These are phyloP conservation scores for Chalciporus sphaerocephalus DNA, from an alignment of 768 basidiomycete genomes.

Conservation along the genomic window DNA sequence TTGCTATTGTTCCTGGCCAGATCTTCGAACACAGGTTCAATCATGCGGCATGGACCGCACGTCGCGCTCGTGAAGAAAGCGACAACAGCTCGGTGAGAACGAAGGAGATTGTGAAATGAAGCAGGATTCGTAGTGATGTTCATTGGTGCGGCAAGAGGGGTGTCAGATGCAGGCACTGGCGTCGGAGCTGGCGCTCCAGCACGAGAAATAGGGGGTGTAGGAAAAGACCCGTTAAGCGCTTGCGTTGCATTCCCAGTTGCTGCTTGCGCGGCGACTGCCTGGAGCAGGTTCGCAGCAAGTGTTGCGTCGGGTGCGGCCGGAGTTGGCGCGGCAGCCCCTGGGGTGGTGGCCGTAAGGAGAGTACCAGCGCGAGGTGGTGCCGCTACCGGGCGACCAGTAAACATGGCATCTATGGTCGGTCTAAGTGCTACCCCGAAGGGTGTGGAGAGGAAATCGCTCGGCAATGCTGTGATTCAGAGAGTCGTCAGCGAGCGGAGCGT, in stretches of 20 bases:
- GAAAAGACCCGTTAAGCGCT: background rate
- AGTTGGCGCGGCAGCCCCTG: conserved; percentile 21
- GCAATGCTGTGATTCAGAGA: conserved; percentile 48
- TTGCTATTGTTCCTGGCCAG: conserved; percentile 62
- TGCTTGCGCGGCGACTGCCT: conserved; percentile 54
- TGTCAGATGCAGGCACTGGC: conserved; percentile 26
- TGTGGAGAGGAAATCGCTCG: conserved; percentile 81
- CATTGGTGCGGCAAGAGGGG: conserved; percentile 54
- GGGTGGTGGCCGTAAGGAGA: conserved; percentile 13
- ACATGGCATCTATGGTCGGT: conserved; percentile 92
- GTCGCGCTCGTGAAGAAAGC: conserved; percentile 77
- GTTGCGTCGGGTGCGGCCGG: conserved; percentile 41
- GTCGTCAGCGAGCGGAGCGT: background rate
- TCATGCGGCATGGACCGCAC: conserved; percentile 78
- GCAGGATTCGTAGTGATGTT: conserved; percentile 72
- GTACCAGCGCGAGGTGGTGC: background rate
- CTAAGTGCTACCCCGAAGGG: conserved; percentile 83
- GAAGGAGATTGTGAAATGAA: conserved; percentile 63
- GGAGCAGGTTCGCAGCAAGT: conserved; percentile 50
- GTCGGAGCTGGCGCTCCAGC: conserved; percentile 11
- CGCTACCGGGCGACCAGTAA: conserved; percentile 39
- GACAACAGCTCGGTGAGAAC: conserved; percentile 64
- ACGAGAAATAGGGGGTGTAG: background rate
- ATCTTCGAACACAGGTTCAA: conserved; percentile 79
- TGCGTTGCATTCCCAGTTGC: conserved; percentile 22